A percentile compares a stretch with the other conserved stretches of the same genome.
Evolutionary conservation across 306 rosid genomes (phyloP).

Genomic region (Ceratonia siliqua): DNA sequence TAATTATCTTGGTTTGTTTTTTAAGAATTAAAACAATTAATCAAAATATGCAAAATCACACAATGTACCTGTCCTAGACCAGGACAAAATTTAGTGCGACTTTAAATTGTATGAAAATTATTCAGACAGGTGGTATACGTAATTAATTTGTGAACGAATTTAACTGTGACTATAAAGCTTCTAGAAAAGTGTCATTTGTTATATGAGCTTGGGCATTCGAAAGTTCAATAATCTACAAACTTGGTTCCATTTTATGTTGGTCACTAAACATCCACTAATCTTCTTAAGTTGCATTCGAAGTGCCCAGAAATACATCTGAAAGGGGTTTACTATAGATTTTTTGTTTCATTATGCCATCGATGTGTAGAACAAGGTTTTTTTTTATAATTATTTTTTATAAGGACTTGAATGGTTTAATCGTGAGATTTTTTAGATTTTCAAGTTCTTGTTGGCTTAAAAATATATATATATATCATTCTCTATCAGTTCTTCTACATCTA

Average conservation of each 20-base stretch:
- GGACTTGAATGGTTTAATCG: slow-evolving; percentile 15
- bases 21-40: not conserved
- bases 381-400: not conserved
- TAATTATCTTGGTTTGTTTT: slow-evolving; percentile 11
- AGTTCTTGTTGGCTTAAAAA: slow-evolving; percentile 5
- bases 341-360: slow-evolving; percentile 10
- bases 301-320: not conserved
- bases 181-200: not conserved
- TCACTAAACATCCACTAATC: not conserved
- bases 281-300: slow-evolving; percentile 14
- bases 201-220: not conserved
- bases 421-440: slow-evolving; percentile 1
- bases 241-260: not conserved
- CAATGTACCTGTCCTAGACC: not conserved
- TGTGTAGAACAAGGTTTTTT: not conserved
- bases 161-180: slow-evolving; percentile 1
- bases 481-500: slow-evolving; percentile 6
- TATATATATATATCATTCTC: slow-evolving; percentile 14
- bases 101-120: not conserved
- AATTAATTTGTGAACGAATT: slow-evolving; percentile 4
- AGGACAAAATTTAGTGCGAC: not conserved
- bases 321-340: not conserved
- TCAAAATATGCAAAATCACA: not conserved
- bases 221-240: not conserved
- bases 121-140: not conserved